A percentile compares a stretch with the other conserved stretches of the same genome.
Evolutionary conservation across 768 basidiomycete species (phyloP).

Genomic region (Podaxis rugospora): DNA sequence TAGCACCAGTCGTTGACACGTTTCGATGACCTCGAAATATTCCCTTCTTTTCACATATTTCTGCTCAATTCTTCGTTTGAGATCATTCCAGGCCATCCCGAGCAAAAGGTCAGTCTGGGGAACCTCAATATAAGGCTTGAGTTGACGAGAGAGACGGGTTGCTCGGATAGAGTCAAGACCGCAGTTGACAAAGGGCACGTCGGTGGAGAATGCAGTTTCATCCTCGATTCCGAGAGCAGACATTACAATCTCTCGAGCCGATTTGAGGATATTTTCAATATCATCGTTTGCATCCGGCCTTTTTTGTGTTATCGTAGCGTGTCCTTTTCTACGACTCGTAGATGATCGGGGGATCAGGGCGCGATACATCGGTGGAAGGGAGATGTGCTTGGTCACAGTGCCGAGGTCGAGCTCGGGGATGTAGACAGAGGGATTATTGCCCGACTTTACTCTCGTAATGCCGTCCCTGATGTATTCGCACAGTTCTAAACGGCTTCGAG

Average conservation of each 20-base stretch:
- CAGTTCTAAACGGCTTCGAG: conserved; percentile 18
- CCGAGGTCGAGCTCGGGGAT: conserved; percentile 31
- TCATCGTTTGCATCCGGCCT: conserved; percentile 6
- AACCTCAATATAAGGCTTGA: conserved; percentile 25
- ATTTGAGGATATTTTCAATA: conserved; percentile 12
- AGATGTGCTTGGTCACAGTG: conserved; percentile 19
- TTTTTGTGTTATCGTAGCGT: not conserved
- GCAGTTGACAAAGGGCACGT: conserved; percentile 36
- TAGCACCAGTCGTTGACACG: not conserved
- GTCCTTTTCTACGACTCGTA: not conserved
- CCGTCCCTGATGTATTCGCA: conserved; percentile 27
- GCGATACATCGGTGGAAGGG: conserved; percentile 15
- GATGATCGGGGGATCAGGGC: conserved; percentile 13
- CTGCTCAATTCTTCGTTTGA: conserved; percentile 12
- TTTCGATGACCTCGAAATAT: not conserved
- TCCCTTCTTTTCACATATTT: not conserved
- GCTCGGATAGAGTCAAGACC: conserved; percentile 40
- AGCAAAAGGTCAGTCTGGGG: conserved; percentile 33
- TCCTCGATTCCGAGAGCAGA: conserved; percentile 22
- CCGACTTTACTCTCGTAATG: conserved; percentile 21
- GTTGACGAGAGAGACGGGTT: conserved; percentile 28
- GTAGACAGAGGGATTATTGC: conserved; percentile 20
- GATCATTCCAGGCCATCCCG: conserved; percentile 26
- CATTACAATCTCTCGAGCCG: conserved; percentile 5
- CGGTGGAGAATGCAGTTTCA: conserved; percentile 26